Evolutionary conservation across 192 early-diverging fungal genomes (phyloP).

Genomic region (Lunasporangiospora selenospora): DNA sequence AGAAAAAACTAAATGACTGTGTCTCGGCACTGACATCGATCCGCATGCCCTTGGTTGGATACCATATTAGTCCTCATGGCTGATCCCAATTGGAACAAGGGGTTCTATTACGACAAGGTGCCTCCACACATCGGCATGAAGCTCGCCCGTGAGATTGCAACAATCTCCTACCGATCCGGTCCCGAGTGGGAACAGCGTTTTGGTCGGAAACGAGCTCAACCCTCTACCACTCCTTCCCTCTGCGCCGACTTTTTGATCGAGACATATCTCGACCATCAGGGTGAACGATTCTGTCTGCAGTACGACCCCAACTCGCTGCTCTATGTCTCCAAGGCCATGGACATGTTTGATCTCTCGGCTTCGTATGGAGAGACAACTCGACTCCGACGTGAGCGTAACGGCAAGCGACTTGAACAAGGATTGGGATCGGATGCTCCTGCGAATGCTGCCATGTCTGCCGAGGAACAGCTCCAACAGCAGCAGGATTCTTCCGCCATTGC

Average conservation of each 20-base stretch:
- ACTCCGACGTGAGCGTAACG: conserved; percentile 50
- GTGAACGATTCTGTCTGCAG: conserved; percentile 90
- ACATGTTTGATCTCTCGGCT: conserved; percentile 94
- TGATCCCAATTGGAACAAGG: conserved; percentile 95
- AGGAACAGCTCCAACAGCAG: conserved; percentile 12
- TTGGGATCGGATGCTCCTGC: conserved; percentile 30
- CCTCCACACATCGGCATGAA: conserved; percentile 96
- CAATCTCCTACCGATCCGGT: conserved; percentile 92
- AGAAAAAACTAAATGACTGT: no score
- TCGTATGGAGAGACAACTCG: conserved; percentile 53
- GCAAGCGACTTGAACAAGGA: conserved; percentile 19
- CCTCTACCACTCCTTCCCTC: conserved; percentile 76
- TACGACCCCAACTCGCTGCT: conserved; percentile 95
- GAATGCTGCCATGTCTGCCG: conserved; percentile 25
- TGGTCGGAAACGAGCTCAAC: conserved; percentile 81
- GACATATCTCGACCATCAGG: conserved; percentile 96
- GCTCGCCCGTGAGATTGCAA: conserved; percentile 92
- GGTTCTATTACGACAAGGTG: conserved; percentile 89
- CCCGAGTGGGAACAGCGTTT: conserved; percentile 99
- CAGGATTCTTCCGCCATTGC: not conserved
- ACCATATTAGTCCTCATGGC: conserved; percentile 84
- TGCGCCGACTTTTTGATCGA: conserved; percentile 96
- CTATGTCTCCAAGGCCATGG: conserved; percentile 98
- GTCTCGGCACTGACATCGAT: no score
- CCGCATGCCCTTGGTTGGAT: no score